Percentiles rank a stretch among this genome's conserved stretches.
Conservation (phyloP, 2,329 filamentous ascomycete genomes). For the Tolypocladium nubicola region DNA sequence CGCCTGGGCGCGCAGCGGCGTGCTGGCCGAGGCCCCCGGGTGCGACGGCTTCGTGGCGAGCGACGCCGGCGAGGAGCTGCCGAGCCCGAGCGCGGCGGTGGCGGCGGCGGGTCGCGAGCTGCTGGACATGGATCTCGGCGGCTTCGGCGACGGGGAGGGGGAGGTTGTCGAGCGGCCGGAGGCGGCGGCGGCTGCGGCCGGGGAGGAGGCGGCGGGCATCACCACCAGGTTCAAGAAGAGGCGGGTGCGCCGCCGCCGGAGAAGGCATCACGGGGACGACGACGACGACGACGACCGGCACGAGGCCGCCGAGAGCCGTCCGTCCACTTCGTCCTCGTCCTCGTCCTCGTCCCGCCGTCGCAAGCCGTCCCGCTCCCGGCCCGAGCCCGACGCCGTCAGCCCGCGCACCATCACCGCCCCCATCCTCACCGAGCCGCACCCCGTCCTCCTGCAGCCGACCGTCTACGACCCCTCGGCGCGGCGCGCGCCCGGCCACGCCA, state of each 20-base stretch:
- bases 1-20: slow-evolving; percentile 15
- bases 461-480: slow-evolving; percentile 38
- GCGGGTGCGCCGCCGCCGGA: slow-evolving; percentile 24
- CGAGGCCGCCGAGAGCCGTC: slow-evolving; percentile 9
- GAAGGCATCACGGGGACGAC: slow-evolving; percentile 21
- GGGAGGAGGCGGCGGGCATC: slow-evolving; percentile 23
- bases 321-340: slow-evolving; percentile 9
- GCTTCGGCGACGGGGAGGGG: slow-evolving; percentile 23
- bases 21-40: slow-evolving; percentile 14
- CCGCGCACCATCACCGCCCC: slow-evolving; percentile 33
- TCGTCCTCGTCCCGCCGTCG: slow-evolving; percentile 9
- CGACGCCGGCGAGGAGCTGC: slow-evolving; percentile 26
- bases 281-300: slow-evolving; percentile 8
- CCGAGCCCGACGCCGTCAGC: slow-evolving; percentile 3
- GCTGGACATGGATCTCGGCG: slow-evolving; percentile 26
- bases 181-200: slow-evolving; percentile 21
- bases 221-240: slow-evolving; percentile 40
- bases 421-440: slow-evolving; percentile 38
- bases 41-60: not conserved
- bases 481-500: slow-evolving; percentile 26
- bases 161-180: slow-evolving; percentile 18
- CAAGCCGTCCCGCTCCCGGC: slow-evolving; percentile 14
- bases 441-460: slow-evolving; percentile 45
- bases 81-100: slow-evolving; percentile 42
- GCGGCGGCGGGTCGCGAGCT: slow-evolving; percentile 42